Percentiles rank a stretch among this genome's conserved stretches.
Evolutionary conservation across 2,329 filamentous ascomycete species (phyloP).

Genomic region (Verticillium nonalfalfae): DNA sequence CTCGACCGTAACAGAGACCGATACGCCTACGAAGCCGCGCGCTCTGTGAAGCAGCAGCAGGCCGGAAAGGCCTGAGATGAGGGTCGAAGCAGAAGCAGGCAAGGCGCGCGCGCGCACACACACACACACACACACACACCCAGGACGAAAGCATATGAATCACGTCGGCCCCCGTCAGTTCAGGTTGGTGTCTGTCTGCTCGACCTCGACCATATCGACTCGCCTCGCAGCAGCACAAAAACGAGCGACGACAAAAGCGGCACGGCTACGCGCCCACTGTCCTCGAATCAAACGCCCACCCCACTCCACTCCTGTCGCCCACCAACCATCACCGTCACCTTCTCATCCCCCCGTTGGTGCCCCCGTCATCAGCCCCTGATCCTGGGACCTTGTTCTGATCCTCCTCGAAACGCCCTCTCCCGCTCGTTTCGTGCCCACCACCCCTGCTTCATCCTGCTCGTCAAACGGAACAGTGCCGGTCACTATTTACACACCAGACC

Average conservation of each 20-base stretch:
- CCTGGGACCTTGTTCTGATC: background rate
- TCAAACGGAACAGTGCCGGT: background rate
- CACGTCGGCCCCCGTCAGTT: background rate
- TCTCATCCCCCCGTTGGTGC: background rate
- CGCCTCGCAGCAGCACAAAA: background rate
- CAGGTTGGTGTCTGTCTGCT: background rate
- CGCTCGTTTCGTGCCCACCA: slow-evolving; percentile 2
- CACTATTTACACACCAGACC: background rate
- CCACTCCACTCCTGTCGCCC: background rate
- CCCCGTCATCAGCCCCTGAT: background rate
- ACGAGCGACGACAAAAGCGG: background rate
- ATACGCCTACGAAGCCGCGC: background rate
- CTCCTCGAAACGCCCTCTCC: slow-evolving; percentile 1
- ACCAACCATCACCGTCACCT: background rate
- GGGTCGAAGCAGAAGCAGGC: background rate
- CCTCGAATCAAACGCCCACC: background rate
- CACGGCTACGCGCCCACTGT: background rate
- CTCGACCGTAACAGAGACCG: background rate
- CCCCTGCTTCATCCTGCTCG: background rate
- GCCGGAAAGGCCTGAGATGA: background rate
- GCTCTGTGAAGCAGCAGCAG: background rate
- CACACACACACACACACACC: background rate
- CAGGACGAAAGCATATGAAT: background rate
- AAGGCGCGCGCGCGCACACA: no score
- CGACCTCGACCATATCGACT: background rate